phyloP scores from a whole-genome alignment of 768 basidiomycete genomes.

The Paxillus ammoniavirescens region DNA sequence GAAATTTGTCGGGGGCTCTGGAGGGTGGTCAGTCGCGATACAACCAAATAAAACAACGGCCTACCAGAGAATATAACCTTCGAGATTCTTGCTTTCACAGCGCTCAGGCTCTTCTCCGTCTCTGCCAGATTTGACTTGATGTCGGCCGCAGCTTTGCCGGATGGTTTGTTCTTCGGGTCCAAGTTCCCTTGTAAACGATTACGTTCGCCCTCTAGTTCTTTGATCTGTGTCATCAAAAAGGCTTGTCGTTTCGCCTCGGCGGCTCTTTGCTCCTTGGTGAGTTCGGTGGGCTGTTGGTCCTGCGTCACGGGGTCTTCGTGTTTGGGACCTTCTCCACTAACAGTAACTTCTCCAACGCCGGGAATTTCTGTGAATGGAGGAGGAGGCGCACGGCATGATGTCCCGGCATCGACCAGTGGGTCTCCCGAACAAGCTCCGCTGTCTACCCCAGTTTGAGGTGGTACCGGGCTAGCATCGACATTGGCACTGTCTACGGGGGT shows the following conservation, averaged over 20 bases:
- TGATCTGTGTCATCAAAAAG: constrained; percentile 17
- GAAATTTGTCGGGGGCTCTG: constrained; percentile 11
- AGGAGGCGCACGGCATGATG: constrained; percentile 20
- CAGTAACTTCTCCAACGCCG: constrained; percentile 1
- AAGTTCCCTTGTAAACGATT: constrained; percentile 4
- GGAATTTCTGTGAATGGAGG: constrained; percentile 26
- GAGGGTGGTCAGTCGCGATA: neutral
- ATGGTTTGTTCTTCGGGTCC: constrained; percentile 5
- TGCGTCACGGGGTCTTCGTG: constrained; percentile 14
- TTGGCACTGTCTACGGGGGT: constrained; percentile 3
- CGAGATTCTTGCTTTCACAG: constrained; percentile 10
- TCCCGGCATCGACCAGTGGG: constrained; percentile 4
- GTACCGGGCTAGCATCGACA: constrained; percentile 7
- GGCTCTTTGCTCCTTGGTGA: constrained; percentile 20
- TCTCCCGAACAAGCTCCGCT: neutral
- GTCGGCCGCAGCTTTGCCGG: neutral
- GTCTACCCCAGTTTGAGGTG: neutral
- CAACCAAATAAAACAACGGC: neutral
- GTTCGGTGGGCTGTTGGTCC: constrained; percentile 15
- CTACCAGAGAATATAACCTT: constrained; percentile 24
- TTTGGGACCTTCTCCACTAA: constrained; percentile 3
- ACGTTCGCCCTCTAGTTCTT: constrained; percentile 10
- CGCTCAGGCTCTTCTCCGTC: constrained; percentile 2
- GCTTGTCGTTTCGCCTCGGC: constrained; percentile 19
- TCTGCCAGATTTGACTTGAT: constrained; percentile 21